Percentiles rank a stretch among this genome's conserved stretches.
Evolutionary conservation across 2,329 filamentous ascomycete genomes (phyloP).

Genomic region (Talaromyces sp.): DNA sequence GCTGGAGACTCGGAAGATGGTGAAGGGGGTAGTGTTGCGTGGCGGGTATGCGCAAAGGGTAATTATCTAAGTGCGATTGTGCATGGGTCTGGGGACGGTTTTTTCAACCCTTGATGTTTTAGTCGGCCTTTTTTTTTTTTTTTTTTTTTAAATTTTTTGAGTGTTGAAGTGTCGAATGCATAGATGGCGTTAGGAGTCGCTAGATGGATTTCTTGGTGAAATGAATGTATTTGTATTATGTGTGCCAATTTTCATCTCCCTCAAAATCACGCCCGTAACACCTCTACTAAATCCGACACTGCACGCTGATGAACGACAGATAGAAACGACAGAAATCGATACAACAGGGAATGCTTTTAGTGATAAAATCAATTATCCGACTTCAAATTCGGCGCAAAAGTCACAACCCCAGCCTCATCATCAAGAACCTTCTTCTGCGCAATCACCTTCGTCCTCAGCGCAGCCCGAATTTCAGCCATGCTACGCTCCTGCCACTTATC

Average conservation of each 20-base stretch:
- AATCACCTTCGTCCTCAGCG: conserved; percentile 38
- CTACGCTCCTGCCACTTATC: conserved; percentile 49
- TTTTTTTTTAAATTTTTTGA: not conserved
- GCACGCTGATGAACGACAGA: not conserved
- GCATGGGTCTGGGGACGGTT: conserved; percentile 32
- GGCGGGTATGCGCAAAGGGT: conserved; percentile 38
- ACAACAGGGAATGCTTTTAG: not conserved
- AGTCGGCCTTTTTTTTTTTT: not conserved
- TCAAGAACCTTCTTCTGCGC: conserved; percentile 19
- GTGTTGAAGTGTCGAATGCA: not conserved
- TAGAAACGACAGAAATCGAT: not conserved
- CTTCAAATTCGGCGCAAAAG: not conserved
- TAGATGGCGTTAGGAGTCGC: not conserved
- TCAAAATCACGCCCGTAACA: conserved; percentile 5
- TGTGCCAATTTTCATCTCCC: not conserved
- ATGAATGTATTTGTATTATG: not conserved
- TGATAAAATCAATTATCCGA: not conserved
- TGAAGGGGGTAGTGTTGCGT: conserved; percentile 31
- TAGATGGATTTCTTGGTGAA: not conserved
- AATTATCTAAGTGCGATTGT: conserved; percentile 37
- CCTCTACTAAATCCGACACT: conserved; percentile 5
- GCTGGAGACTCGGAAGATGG: conserved; percentile 12
- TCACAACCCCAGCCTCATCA: not conserved
- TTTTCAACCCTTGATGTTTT: conserved; percentile 26
- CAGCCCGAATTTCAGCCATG: conserved; percentile 46